Evolutionary conservation across 202 grass and related monocot species (phyloP).

Genomic region (Panicum virgatum): DNA sequence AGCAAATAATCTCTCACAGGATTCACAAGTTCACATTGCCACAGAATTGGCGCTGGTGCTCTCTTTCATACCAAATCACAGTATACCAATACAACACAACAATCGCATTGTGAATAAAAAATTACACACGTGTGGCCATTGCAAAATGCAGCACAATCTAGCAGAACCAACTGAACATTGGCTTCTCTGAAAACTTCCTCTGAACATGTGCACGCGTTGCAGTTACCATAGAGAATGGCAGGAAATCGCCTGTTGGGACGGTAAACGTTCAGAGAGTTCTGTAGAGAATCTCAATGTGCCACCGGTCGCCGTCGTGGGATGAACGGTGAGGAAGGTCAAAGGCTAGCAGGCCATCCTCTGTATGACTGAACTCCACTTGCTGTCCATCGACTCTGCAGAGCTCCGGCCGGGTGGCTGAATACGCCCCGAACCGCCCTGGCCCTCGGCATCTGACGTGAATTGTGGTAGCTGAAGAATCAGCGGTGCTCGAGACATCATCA

Average conservation of each 20-base stretch:
- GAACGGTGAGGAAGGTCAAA: conserved; percentile 32
- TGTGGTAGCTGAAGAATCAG: conserved; percentile 26
- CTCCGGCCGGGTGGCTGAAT: conserved; percentile 49
- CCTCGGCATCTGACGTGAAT: conserved; percentile 44
- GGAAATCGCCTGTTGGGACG: neutral
- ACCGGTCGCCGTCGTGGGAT: neutral
- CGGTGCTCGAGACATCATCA: neutral
- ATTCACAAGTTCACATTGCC: neutral
- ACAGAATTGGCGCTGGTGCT: neutral
- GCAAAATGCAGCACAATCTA: neutral
- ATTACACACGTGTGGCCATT: no score
- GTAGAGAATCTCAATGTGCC: conserved; percentile 39
- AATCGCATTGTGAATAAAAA: neutral
- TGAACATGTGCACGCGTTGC: no score
- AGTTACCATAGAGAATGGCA: no score
- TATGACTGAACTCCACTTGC: conserved; percentile 49
- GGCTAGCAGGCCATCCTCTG: conserved; percentile 44
- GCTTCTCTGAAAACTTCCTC: neutral
- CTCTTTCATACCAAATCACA: neutral
- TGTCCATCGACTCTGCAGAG: conserved; percentile 48
- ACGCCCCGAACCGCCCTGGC: conserved; percentile 54
- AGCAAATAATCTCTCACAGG: neutral
- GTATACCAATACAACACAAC: neutral
- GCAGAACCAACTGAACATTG: neutral
- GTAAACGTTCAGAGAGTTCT: conserved; percentile 2